Conservation (phyloP, 495 filamentous ascomycete genomes). For the Penicillium verhagenii region DNA sequence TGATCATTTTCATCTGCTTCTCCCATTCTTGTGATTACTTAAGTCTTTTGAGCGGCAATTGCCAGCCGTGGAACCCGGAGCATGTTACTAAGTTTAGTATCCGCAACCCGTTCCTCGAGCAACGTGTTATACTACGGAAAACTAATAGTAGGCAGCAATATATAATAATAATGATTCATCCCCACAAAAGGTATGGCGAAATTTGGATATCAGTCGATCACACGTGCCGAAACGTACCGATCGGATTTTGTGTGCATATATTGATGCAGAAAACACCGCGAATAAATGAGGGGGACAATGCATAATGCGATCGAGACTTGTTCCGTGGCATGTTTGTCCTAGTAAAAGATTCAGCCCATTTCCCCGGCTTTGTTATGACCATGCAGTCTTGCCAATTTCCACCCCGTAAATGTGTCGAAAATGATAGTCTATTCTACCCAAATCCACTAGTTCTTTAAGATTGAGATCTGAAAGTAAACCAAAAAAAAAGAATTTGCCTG, state of each 20-base stretch:
- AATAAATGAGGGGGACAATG: background rate
- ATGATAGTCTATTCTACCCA: background rate
- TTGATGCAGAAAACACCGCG: background rate
- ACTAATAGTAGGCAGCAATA: background rate
- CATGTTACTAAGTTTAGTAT: constrained; percentile 20
- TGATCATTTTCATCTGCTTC: no score
- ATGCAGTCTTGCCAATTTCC: no score
- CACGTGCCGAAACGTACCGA: no score
- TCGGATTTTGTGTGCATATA: background rate
- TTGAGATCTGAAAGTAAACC: background rate
- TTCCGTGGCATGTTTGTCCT: constrained; percentile 10
- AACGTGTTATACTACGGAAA: constrained; percentile 3
- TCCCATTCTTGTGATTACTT: no score
- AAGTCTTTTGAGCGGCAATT: background rate
- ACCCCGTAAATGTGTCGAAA: background rate
- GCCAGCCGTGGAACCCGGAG: background rate
- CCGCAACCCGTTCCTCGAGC: constrained; percentile 10
- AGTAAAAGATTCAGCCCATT: constrained; percentile 10
- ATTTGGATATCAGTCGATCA: no score
- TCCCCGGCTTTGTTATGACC: background rate
- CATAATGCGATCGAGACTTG: background rate
- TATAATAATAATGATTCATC: background rate
- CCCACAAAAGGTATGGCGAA: background rate
- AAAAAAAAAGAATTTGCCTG: constrained; percentile 3
- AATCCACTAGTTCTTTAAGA: background rate